phyloP scores from a whole-genome alignment of 2,329 filamentous ascomycete species.

The Exutisphaerella laricina region DNA sequence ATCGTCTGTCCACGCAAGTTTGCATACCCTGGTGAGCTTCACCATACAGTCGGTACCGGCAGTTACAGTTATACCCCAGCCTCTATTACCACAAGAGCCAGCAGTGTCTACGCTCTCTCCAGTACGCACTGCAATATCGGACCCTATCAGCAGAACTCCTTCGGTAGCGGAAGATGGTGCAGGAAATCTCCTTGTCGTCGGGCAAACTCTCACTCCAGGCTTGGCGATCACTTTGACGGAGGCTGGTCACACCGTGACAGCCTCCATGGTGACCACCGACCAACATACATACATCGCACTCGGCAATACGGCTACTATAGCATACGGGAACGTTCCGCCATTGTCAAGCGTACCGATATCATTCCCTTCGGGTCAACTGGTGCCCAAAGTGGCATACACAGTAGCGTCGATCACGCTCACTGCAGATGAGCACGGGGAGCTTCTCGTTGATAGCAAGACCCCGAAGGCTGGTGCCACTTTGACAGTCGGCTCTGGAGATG shows the following conservation, averaged over 20 bases:
- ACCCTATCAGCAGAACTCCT: too few relatives aligned
- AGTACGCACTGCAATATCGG: too few relatives aligned
- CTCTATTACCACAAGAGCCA: too few relatives aligned
- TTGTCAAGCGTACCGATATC: neutral
- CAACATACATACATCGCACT: constrained; percentile 1
- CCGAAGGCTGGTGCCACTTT: neutral
- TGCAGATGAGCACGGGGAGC: neutral
- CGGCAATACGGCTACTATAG: neutral
- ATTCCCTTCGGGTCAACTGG: neutral
- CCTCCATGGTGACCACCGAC: neutral
- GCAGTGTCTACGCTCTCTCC: too few relatives aligned
- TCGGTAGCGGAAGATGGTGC: too few relatives aligned
- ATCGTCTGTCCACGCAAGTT: too few relatives aligned
- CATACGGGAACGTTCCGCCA: neutral
- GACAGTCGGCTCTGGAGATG: neutral
- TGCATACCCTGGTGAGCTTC: too few relatives aligned
- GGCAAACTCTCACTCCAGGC: constrained; percentile 2
- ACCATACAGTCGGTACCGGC: too few relatives aligned
- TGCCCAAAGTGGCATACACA: neutral
- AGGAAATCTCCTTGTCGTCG: constrained; percentile 7
- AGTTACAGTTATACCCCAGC: too few relatives aligned
- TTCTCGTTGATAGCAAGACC: neutral
- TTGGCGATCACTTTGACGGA: constrained; percentile 2
- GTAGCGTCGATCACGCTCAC: neutral
- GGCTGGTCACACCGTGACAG: neutral